phyloP scores from a whole-genome alignment of 2,329 filamentous ascomycete genomes.

The Colletotrichum tropicale region DNA sequence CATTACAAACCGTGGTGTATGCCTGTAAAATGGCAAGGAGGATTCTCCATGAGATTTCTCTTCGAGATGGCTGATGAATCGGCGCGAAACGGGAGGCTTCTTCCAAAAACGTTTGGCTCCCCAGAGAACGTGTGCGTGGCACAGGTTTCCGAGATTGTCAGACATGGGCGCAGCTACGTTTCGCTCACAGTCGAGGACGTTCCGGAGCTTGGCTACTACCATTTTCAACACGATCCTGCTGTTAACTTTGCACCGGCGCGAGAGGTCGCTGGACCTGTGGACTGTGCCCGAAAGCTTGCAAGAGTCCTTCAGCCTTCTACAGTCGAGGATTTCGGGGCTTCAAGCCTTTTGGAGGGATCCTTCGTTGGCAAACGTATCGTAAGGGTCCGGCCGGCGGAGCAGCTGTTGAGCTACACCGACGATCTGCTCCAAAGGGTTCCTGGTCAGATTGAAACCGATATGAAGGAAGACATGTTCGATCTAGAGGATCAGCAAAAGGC shows the following conservation, averaged over 20 bases:
- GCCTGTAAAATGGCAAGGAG: not conserved
- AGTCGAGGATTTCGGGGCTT: not conserved
- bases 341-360: not conserved
- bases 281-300: not conserved
- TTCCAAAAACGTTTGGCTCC: not conserved
- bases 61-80: not conserved
- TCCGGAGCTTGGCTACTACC: not conserved
- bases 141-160: not conserved
- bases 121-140: not conserved
- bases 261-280: not conserved
- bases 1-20: not conserved
- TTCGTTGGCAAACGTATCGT: not conserved
- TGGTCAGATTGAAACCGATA: not conserved
- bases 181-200: not conserved
- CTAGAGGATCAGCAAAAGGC: not conserved
- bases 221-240: not conserved
- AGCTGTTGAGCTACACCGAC: not conserved
- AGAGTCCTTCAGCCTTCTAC: not conserved
- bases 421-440: not conserved
- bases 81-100: not conserved
- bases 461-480: not conserved
- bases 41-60: not conserved
- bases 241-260: not conserved
- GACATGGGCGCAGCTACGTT: not conserved
- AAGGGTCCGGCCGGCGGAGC: not conserved